Base-by-base conservation (phyloP, 805 yeast genomes). In the Lachancea cidri region DNA sequence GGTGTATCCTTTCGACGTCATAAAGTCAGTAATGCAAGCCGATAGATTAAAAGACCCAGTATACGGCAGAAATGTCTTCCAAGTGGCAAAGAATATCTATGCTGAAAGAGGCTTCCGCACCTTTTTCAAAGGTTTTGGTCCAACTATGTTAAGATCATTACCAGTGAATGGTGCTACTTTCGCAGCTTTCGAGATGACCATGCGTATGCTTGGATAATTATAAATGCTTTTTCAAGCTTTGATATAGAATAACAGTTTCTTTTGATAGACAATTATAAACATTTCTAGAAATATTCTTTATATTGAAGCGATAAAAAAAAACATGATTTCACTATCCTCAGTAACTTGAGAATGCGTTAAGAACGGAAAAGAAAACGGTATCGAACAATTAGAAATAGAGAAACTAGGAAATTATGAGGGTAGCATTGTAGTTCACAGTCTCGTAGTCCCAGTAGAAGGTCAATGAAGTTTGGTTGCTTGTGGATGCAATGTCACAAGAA, bases 91-190 rank as follows among this genome's bases (percentile, higher is more conserved):
- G 42, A 70, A 72, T 42, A 72, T 86, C 17, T 72, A 60, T 55
- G 63, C 60, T 36, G 69, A 72, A n/a, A 70, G 72, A 39, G 97
- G 98, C 19, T 43, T 79, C 18, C 71, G 71, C 47, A 95, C 95
- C 0, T 84, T 93, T 57, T 85, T 86, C 66, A 82, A 82, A 65
- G 99, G 99, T 1, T 89, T 94, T 59, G 65, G 79, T 15, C 97
- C 98, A 29, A 89, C 98, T 0, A 77, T 93, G 48, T 68, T 93
- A 49, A 83, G 99, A 67, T 98, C 99, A 37, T 95, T 96, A 3
- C 98, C 98, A 1, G 98, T 94, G 3, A 94, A 93, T 60, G 99
- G 96, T 32, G 95, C 94, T 22, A 94, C 98, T 0, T 93, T 93
- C 66, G 83, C 87, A 33, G 88, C 94, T 2, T 93, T 93, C 61